phyloP scores from a whole-genome alignment of 1,139 yeast genomes.

The Pichia sp. region DNA sequence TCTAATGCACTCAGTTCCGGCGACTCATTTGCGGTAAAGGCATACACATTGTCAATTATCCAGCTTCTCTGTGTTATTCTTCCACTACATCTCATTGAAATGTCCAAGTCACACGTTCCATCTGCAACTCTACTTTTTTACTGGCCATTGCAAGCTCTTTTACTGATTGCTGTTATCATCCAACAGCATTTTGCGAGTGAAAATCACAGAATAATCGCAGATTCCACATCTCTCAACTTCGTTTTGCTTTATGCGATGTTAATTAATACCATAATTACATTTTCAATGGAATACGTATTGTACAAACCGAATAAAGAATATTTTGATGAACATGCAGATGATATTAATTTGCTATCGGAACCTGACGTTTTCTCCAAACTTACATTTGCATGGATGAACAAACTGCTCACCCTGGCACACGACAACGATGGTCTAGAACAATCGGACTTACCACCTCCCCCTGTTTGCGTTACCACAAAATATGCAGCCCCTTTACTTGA shows the following conservation, averaged over 20 bases:
- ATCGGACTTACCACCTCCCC: constrained; percentile 50
- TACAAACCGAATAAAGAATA: constrained; percentile 43
- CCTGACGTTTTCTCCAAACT: constrained; percentile 45
- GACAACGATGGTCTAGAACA: constrained; percentile 39
- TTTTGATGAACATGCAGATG: constrained; percentile 29
- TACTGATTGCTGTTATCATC: constrained; percentile 23
- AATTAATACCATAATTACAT: constrained; percentile 31
- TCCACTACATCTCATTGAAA: constrained; percentile 39
- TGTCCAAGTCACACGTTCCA: constrained; percentile 30
- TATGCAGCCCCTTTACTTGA: constrained; percentile 28
- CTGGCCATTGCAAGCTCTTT: constrained; percentile 34
- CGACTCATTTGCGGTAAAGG: constrained; percentile 22
- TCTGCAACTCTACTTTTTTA: constrained; percentile 32
- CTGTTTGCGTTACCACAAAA: constrained; percentile 39
- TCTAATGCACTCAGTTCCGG: background rate
- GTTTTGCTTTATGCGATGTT: constrained; percentile 20
- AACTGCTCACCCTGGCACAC: constrained; percentile 43
- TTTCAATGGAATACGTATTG: constrained; percentile 31
- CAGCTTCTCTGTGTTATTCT: constrained; percentile 24
- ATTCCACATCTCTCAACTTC: constrained; percentile 8
- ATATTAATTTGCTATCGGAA: constrained; percentile 25
- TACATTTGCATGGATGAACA: constrained; percentile 61
- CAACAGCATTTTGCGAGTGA: constrained; percentile 24
- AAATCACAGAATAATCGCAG: constrained; percentile 17
- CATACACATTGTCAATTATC: constrained; percentile 22